These are phyloP conservation scores for Fagus sylvatica DNA, from an alignment of 306 rosid genomes.

Conservation along the genomic window DNA sequence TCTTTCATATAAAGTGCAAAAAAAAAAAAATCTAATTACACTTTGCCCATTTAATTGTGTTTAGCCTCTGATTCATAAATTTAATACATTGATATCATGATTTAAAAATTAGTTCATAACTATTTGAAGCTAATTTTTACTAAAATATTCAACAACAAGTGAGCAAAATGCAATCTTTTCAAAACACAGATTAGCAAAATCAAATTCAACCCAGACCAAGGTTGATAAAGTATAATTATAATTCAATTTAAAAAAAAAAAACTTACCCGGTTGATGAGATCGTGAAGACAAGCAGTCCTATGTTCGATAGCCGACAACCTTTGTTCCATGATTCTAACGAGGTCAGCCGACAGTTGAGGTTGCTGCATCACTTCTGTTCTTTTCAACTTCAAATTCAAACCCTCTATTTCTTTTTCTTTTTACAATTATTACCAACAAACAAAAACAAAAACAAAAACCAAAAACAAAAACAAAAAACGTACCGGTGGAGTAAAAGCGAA, in stretches of 20 bases:
- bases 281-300: slow-evolving; percentile 56
- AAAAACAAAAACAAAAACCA: neutral
- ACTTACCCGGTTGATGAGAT: slow-evolving; percentile 58
- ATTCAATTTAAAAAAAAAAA: neutral
- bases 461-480: neutral
- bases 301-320: slow-evolving; percentile 63
- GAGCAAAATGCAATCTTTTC: too few species aligned
- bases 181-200: too few species aligned
- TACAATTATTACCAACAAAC: neutral
- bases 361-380: slow-evolving; percentile 43
- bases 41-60: too few species aligned
- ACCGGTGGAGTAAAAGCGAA: slow-evolving; percentile 56
- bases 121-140: too few species aligned
- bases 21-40: neutral
- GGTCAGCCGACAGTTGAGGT: slow-evolving; percentile 53
- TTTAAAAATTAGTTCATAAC: too few species aligned
- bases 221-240: neutral
- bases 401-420: neutral
- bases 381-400: neutral
- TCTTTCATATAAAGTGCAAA: slow-evolving; percentile 1
- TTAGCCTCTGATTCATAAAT: too few species aligned
- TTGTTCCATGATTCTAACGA: slow-evolving; percentile 76
- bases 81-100: too few species aligned
- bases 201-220: too few species aligned
- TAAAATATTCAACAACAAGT: too few species aligned